Conservation (phyloP, 805 yeast species). For the Metschnikowia amazonensis region DNA sequence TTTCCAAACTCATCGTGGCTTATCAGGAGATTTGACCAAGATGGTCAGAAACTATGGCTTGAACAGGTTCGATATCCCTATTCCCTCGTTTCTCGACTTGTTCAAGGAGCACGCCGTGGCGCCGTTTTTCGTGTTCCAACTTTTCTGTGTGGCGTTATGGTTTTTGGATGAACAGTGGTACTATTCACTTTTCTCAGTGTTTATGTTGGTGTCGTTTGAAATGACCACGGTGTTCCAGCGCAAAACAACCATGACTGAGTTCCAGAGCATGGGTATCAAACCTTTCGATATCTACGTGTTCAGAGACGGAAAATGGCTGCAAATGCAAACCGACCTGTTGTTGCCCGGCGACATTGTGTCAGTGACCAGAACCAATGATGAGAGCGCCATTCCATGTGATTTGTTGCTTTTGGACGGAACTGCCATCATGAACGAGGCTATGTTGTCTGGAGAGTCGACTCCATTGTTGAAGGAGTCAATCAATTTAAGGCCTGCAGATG, state of each 20-base stretch:
- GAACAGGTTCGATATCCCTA: constrained; percentile 90
- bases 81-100: constrained; percentile 85
- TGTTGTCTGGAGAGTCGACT: constrained; percentile 98
- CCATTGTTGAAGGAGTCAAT: constrained; percentile 92
- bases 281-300: constrained; percentile 76
- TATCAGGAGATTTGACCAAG: constrained; percentile 48
- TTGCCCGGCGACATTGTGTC: constrained; percentile 92
- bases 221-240: constrained; percentile 94
- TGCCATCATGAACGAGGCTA: constrained; percentile 96
- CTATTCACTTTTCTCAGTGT: constrained; percentile 81
- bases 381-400: constrained; percentile 92
- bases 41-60: constrained; percentile 65
- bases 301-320: constrained; percentile 68
- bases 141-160: constrained; percentile 95
- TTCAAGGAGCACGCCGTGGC: constrained; percentile 98
- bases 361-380: constrained; percentile 83
- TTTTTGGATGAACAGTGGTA: constrained; percentile 96
- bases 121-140: constrained; percentile 94
- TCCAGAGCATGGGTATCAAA: constrained; percentile 94
- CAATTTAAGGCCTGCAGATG: constrained; percentile 72
- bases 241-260: constrained; percentile 89
- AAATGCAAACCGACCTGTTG: constrained; percentile 66
- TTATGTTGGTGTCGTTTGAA: constrained; percentile 92
- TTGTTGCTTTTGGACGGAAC: constrained; percentile 81
- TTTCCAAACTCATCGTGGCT: constrained; percentile 56